Base-by-base conservation (phyloP, 192 early-diverging fungal genomes). In the Dissophora globulifera region DNA sequence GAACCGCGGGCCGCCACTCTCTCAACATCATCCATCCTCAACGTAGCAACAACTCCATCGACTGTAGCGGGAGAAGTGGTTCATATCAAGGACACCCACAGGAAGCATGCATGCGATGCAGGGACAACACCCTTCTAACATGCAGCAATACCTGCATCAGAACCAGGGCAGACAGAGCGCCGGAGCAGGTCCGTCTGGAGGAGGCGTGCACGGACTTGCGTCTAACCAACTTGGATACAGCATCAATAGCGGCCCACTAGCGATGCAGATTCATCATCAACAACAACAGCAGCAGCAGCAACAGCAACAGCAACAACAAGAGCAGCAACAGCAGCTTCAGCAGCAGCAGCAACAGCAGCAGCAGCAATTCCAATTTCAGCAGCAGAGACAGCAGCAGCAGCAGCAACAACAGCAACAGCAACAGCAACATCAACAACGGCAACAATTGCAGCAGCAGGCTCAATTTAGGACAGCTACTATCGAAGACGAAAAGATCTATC, bases 401-500 rank as follows among this genome's bases (percentile, higher is more conserved):
- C 53, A 38, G 42, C 76, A 58, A 50, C 45, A 26, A 26, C 46
- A 58, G 17, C 62, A 65, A 4, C 50, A 46, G 25, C 54, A 45
- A 19, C 76, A 33, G 35, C 64, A 61, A 40, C 58, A 45, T 54
- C 50, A 38, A 29, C 81, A 81, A 29, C 69, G 65, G 19, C 79
- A 80, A 15, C 74, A 74, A 33, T 80, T 69, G 22, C 69, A 69
- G 23, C 82, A 82, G 13, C 35, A 38, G 35, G 35, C 35, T 29
- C 83, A 86, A 20, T 82, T 81, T 20, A 47, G 58, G 20, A 35
- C 52, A 8, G 52, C 75, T 4, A 76, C 57, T 42, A 56, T 86
- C 32, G 88, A 91, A 22, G 95, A 95, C 58, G 92, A 93, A 66
- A 91, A 94, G 81, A 88, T 98, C 58, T 96, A 96, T 79, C 75